Evolutionary conservation across 164 flowering plant species (phyloP).

Genomic region (Akebia trifoliata): DNA sequence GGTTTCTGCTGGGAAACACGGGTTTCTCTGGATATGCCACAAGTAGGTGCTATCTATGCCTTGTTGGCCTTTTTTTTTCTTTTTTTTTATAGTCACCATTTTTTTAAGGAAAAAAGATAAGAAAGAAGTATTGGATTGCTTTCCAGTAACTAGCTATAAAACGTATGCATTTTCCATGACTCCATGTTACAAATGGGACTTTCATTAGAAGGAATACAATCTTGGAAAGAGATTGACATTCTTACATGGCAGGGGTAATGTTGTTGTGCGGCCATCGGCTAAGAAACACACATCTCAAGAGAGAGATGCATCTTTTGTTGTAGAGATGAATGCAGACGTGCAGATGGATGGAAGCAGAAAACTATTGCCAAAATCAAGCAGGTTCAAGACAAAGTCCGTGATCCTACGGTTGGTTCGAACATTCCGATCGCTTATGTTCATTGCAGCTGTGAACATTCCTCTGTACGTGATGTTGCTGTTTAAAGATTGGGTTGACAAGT

Average conservation of each 20-base stretch:
- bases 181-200: background rate
- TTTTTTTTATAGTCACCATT: no score
- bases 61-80: background rate
- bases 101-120: background rate
- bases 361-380: slow-evolving; percentile 31
- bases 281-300: slow-evolving; percentile 43
- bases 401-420: slow-evolving; percentile 41
- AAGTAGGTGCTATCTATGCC: no score
- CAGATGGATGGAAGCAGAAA: slow-evolving; percentile 25
- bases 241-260: slow-evolving; percentile 54
- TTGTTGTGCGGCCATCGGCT: slow-evolving; percentile 63
- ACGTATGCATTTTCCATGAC: background rate
- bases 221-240: background rate
- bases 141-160: background rate
- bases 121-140: background rate
- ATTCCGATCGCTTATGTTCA: slow-evolving; percentile 34
- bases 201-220: background rate
- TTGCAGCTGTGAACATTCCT: slow-evolving; percentile 77
- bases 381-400: slow-evolving; percentile 37
- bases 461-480: slow-evolving; percentile 82
- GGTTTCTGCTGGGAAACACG: no score
- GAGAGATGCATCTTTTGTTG: slow-evolving; percentile 21
- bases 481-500: slow-evolving; percentile 81
- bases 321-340: slow-evolving; percentile 31
- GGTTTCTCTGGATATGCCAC: no score